These are phyloP conservation scores for Trichoderma asperelloides DNA, from an alignment of 495 filamentous ascomycete genomes.

Conservation along the genomic window DNA sequence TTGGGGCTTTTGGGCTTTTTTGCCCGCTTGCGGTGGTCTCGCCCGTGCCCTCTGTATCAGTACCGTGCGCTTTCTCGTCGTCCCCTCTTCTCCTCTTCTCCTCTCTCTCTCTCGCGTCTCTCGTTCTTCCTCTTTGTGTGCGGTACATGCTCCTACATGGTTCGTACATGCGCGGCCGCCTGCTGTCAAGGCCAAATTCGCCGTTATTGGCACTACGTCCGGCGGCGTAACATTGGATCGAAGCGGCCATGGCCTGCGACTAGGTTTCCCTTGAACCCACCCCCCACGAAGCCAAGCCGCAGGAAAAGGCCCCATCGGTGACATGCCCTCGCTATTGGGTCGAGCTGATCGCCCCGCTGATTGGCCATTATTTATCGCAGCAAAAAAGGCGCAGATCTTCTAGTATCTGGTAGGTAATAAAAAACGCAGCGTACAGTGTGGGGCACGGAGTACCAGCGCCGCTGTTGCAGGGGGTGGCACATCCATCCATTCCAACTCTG, in stretches of 20 bases:
- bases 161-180: background rate
- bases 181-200: background rate
- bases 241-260: background rate
- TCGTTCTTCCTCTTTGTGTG: background rate
- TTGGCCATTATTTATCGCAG: conserved; percentile 1
- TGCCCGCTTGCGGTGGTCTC: background rate
- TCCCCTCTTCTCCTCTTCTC: too few species aligned
- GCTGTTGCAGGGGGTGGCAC: background rate
- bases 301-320: background rate
- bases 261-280: background rate
- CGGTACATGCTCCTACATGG: background rate
- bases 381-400: background rate
- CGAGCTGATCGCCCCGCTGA: background rate
- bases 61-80: background rate
- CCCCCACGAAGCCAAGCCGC: conserved; percentile 4
- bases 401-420: background rate
- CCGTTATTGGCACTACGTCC: conserved; percentile 6
- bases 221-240: conserved; percentile 1
- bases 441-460: background rate
- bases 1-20: too few species aligned
- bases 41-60: background rate
- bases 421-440: too few species aligned
- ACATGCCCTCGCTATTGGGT: background rate
- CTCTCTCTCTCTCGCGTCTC: too few species aligned
- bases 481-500: background rate